Percentiles rank a stretch among this genome's conserved stretches.
Conservation (phyloP, 2,329 filamentous ascomycete genomes). For the Cyanodermella asteris region DNA sequence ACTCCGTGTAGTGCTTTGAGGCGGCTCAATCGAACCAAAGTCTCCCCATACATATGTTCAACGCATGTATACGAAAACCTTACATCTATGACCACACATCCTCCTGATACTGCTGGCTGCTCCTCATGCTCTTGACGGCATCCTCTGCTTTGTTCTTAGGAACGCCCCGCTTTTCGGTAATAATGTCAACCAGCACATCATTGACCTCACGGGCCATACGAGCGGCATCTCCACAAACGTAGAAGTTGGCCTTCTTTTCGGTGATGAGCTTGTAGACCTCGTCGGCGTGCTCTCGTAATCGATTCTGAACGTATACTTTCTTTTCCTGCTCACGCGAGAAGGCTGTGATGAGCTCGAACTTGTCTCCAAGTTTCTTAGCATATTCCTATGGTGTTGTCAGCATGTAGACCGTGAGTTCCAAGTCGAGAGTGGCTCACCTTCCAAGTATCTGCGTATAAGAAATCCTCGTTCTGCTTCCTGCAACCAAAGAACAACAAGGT, state of each 20-base stretch:
- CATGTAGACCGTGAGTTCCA: constrained; percentile 2
- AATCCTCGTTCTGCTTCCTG: constrained; percentile 71
- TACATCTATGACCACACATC: constrained; percentile 47
- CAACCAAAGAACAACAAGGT: constrained; percentile 92
- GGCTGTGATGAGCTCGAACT: constrained; percentile 74
- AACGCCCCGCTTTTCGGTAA: constrained; percentile 63
- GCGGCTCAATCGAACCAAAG: no score
- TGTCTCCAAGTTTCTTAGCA: constrained; percentile 63
- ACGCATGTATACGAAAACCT: no score
- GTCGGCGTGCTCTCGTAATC: constrained; percentile 59
- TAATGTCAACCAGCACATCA: constrained; percentile 63
- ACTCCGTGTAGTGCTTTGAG: no score
- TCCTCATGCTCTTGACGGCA: constrained; percentile 90
- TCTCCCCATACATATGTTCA: no score
- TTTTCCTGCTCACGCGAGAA: constrained; percentile 73
- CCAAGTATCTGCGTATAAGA: constrained; percentile 81
- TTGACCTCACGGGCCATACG: constrained; percentile 96
- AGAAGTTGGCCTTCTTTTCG: constrained; percentile 77
- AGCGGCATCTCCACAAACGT: constrained; percentile 92
- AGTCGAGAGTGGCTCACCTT: constrained; percentile 39
- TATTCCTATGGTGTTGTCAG: constrained; percentile 39
- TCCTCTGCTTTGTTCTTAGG: constrained; percentile 79
- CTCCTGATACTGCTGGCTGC: constrained; percentile 87
- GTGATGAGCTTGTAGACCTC: constrained; percentile 73
- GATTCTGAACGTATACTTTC: constrained; percentile 95